Evolutionary conservation across 1,284 basidiomycete genomes (phyloP), one percentile per base, ranked within the genome.

Genomic region (Microbotryomycetes sp.): DNA sequence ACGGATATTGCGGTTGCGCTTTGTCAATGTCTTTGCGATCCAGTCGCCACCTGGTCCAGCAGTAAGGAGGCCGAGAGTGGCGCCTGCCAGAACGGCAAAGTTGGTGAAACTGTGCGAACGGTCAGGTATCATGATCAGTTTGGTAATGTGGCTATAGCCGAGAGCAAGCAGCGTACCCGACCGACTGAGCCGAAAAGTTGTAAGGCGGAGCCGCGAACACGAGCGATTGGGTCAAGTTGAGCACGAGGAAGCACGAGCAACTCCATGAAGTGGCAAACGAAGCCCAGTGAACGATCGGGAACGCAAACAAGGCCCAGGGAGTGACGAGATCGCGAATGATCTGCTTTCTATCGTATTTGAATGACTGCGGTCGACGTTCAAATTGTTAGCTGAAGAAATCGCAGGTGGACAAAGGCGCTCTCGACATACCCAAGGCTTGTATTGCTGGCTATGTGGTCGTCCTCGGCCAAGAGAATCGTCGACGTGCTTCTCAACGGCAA

Each of bases 221-320:
- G 29, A 56, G 41, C 7, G 46, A 49, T 30, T 56, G 54, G 18
- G 54, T 56, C 18, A 56, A 29, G 47, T 56, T 56, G 54, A 56
- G 54, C 30, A 56, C 26, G 29, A 56, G 46, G 54, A 56, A 56
- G 47, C 54, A 56, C 5, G 30, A 45, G 3, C 45, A 56, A 30
- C 28, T 31, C 18, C 21, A 55, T 15, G 54, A 56, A 21, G 23
- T 21, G 18, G 28, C 47, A 30, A 56, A 56, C 1, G 54, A 56
- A 4, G 54, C n/a, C 46, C 46, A 56, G 5, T 56, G 54, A 3
- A 56, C 54, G 21, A 56, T 48, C 3, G 54, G 54, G 47, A 56
- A 56, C 7, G 11, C 9, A 21, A 56, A 49, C 2, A 56, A 47
- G 23, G 28, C 30, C 54, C 54, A 56, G 23, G 54, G 54, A 15